A percentile compares a stretch with the other conserved stretches of the same genome.
phyloP scores from a whole-genome alignment of 148 eudicot genomes.

The Silene latifolia region DNA sequence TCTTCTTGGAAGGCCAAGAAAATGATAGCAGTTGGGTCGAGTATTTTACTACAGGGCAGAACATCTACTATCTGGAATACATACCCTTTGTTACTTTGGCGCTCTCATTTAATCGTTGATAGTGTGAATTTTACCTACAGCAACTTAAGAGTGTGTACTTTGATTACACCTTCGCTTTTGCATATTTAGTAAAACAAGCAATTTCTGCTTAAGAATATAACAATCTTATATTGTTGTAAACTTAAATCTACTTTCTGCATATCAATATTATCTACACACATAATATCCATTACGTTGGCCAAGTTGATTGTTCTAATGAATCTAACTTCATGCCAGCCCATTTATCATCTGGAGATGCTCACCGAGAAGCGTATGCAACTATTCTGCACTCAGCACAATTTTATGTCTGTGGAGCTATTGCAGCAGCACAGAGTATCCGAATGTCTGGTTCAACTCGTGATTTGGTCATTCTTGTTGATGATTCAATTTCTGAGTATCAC shows the following conservation, averaged over 20 bases:
- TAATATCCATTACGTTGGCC: not conserved
- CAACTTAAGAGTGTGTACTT: not conserved
- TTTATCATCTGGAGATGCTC: conserved; percentile 52
- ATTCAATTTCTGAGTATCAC: conserved; percentile 65
- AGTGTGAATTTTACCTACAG: too few relatives aligned
- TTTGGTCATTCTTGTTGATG: conserved; percentile 86
- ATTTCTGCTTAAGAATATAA: too few relatives aligned
- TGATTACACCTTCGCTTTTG: not conserved
- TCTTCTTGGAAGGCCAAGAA: not conserved
- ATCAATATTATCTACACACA: too few relatives aligned
- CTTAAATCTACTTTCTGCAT: not conserved
- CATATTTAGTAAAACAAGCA: too few relatives aligned
- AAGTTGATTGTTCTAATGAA: conserved; percentile 1
- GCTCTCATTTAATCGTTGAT: not conserved
- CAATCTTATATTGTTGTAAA: not conserved
- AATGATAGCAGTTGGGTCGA: not conserved
- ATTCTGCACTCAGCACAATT: conserved; percentile 87
- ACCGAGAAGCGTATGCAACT: conserved; percentile 91
- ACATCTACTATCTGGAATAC: not conserved
- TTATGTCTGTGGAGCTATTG: conserved; percentile 93
- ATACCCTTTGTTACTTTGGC: not conserved
- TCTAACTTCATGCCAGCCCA: conserved; percentile 42
- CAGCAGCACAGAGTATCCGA: conserved; percentile 92
- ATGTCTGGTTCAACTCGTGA: conserved; percentile 89
- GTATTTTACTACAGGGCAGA: not conserved